These are phyloP conservation scores for Ogataea methylovora DNA, from an alignment of 805 yeast species.

Conservation along the genomic window DNA sequence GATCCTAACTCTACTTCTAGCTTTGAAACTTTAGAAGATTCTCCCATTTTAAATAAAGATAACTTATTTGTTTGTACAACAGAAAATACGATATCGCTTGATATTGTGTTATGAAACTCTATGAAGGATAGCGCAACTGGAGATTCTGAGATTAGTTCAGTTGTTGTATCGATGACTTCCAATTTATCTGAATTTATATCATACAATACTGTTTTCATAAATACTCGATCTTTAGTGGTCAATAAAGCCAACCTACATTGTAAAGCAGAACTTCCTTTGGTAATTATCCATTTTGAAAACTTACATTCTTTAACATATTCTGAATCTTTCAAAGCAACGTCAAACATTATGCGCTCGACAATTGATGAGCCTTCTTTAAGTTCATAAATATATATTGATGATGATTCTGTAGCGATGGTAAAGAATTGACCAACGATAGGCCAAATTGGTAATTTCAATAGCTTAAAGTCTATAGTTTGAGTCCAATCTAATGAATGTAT, in stretches of 20 bases:
- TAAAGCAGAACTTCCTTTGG: neutral
- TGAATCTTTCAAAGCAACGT: neutral
- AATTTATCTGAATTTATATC: too few relatives aligned
- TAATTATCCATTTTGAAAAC: neutral
- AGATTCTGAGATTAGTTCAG: too few relatives aligned
- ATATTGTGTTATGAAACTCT: too few relatives aligned
- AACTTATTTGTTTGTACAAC: constrained; percentile 5
- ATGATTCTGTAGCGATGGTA: constrained; percentile 4
- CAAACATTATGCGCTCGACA: neutral
- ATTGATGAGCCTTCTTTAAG: neutral
- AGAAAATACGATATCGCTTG: constrained; percentile 2
- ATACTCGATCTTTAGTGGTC: neutral
- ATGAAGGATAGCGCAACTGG: too few relatives aligned
- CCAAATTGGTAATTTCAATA: constrained; percentile 6
- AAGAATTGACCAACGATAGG: constrained; percentile 5
- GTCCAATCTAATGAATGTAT: constrained; percentile 18
- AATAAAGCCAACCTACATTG: neutral
- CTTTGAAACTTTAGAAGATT: neutral
- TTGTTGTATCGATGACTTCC: too few relatives aligned
- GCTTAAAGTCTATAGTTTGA: constrained; percentile 1
- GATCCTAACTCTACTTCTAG: constrained; percentile 2
- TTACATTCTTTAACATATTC: neutral
- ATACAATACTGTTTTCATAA: neutral
- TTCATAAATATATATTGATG: neutral
- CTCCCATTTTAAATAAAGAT: constrained; percentile 1